Percentiles rank a stretch among this genome's conserved stretches.
Evolutionary conservation across 257 asterid species (phyloP).

Genomic region (Solanum appendiculatum): DNA sequence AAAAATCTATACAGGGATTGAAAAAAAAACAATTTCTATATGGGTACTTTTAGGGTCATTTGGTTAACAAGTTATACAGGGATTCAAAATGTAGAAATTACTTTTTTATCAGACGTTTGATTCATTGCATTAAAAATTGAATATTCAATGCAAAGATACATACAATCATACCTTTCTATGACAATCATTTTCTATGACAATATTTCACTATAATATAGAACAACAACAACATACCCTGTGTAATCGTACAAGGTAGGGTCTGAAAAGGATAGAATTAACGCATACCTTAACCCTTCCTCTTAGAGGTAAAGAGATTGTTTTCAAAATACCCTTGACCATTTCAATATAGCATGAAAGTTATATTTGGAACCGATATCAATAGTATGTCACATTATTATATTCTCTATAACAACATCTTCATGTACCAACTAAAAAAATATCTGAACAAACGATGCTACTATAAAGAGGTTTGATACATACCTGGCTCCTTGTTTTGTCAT

Average conservation of each 20-base stretch:
- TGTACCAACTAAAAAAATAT: background rate
- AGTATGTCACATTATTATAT: background rate
- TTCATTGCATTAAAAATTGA: background rate
- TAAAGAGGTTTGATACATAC: constrained; percentile 1
- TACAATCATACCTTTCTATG: background rate
- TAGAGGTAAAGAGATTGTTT: background rate
- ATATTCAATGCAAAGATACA: background rate
- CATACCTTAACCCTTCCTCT: background rate
- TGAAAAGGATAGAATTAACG: background rate
- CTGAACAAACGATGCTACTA: background rate
- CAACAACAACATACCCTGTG: background rate
- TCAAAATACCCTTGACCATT: background rate
- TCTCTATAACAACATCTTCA: background rate
- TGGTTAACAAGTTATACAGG: background rate
- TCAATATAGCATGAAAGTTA: background rate
- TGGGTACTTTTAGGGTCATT: background rate
- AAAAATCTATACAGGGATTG: background rate
- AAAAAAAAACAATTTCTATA: background rate
- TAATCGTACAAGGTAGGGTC: fast-evolving
- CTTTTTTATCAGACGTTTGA: background rate
- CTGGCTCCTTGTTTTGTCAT: constrained; percentile 41
- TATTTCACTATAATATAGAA: background rate
- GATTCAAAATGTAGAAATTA: background rate
- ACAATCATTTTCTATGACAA: background rate
- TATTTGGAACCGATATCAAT: background rate